A percentile compares a stretch with the other conserved stretches of the same genome.
Evolutionary conservation across 164 flowering plant species (phyloP).

Genomic region (Echeveria elegans): DNA sequence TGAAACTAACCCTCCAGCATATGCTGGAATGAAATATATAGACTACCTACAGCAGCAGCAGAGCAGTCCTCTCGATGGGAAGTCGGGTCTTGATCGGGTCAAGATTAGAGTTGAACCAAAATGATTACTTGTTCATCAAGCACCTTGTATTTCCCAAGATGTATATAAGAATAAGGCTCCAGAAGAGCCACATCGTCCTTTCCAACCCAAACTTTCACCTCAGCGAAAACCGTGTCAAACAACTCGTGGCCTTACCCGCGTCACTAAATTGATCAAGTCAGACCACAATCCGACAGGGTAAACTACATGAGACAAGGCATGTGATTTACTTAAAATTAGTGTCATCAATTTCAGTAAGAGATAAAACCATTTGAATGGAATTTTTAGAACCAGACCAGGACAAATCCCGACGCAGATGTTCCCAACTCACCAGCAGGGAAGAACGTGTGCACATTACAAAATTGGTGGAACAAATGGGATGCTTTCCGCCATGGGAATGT

Average conservation of each 20-base stretch:
- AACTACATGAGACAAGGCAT: background rate
- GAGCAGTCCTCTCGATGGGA: constrained; percentile 28
- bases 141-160: background rate
- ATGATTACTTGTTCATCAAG: background rate
- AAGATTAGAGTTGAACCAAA: background rate
- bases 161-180: background rate
- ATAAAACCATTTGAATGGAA: background rate
- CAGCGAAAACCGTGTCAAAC: background rate
- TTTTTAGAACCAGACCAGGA: background rate
- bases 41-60: constrained; percentile 46
- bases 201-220: background rate
- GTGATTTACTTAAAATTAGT: background rate
- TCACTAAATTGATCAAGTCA: background rate
- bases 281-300: no score
- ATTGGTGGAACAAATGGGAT: background rate
- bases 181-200: background rate
- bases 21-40: constrained; percentile 38
- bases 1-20: constrained; percentile 20
- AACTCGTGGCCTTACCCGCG: background rate
- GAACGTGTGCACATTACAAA: background rate
- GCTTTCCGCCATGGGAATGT: background rate
- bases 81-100: constrained; percentile 29
- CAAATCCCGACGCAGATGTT: background rate
- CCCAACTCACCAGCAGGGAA: constrained; percentile 5
- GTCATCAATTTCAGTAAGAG: background rate